Conservation (phyloP, 495 filamentous ascomycete genomes). For the Talaromyces ruber region DNA sequence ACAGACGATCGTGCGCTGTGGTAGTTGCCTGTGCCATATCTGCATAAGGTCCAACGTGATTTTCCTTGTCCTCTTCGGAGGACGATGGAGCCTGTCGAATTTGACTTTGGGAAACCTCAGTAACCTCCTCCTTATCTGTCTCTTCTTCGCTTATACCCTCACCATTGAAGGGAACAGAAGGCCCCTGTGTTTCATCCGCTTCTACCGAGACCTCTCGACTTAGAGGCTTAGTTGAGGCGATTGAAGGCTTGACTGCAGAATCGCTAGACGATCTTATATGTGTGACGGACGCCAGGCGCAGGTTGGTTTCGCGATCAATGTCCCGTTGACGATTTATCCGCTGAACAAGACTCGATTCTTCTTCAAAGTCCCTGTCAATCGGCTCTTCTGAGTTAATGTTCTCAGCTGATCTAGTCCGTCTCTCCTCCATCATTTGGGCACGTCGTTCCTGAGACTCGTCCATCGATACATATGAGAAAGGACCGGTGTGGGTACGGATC, state of each 20-base stretch:
- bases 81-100: conserved; percentile 21
- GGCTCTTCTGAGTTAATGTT: conserved; percentile 29
- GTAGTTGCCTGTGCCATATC: conserved; percentile 19
- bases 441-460: conserved; percentile 39
- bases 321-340: conserved; percentile 25
- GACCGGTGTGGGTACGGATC: conserved; percentile 33
- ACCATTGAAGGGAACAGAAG: conserved; percentile 3
- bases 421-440: conserved; percentile 22
- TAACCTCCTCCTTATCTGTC: conserved; percentile 42
- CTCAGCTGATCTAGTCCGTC: conserved; percentile 32
- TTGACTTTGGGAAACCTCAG: conserved; percentile 14
- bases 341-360: conserved; percentile 34
- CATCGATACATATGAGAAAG: conserved; percentile 43
- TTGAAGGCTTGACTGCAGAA: background rate
- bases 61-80: conserved; percentile 45
- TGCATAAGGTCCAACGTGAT: conserved; percentile 23
- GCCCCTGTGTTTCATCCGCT: conserved; percentile 12
- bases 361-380: conserved; percentile 39
- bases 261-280: conserved; percentile 5
- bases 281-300: conserved; percentile 31
- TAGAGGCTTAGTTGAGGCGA: conserved; percentile 4
- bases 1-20: conserved; percentile 31
- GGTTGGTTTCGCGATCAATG: conserved; percentile 27
- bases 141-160: conserved; percentile 39
- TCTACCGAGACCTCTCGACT: conserved; percentile 11